A percentile compares a stretch with the other conserved stretches of the same genome.
Evolutionary conservation across 306 rosid genomes (phyloP).

Genomic region (Castanospermum australe): DNA sequence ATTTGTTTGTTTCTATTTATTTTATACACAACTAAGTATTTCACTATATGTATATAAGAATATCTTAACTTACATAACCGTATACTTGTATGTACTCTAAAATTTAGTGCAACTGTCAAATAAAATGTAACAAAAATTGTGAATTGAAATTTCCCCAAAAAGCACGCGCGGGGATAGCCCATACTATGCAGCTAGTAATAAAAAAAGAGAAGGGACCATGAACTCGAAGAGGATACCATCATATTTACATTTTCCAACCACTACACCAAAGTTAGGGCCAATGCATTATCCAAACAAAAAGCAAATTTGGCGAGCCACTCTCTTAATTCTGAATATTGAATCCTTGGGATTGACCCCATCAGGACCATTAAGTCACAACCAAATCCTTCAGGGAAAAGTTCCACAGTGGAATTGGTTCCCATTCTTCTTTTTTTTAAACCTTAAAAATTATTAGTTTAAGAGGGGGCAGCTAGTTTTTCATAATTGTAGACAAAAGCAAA

Average conservation of each 20-base stretch:
- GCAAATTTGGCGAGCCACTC: constrained; percentile 48
- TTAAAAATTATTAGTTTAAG: not conserved
- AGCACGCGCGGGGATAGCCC: too few species aligned
- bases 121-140: too few species aligned
- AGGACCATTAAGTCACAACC: constrained; percentile 18
- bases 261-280: constrained; percentile 16
- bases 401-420: not conserved
- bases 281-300: not conserved
- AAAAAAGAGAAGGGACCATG: too few species aligned
- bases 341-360: not conserved
- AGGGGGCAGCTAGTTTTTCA: constrained; percentile 9
- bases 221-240: not conserved
- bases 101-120: too few species aligned
- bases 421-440: constrained; percentile 2
- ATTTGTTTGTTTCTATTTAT: too few species aligned
- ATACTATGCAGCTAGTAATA: too few species aligned
- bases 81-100: too few species aligned
- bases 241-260: constrained; percentile 23
- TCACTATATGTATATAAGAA: too few species aligned
- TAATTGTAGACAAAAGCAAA: constrained; percentile 7
- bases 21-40: too few species aligned
- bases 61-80: too few species aligned
- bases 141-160: too few species aligned
- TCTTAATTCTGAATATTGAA: not conserved
- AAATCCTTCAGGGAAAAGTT: constrained; percentile 5